Evolutionary conservation across 2,329 filamentous ascomycete species (phyloP), one percentile per base, ranked within the genome.

Genomic region (Shiraia sp.): DNA sequence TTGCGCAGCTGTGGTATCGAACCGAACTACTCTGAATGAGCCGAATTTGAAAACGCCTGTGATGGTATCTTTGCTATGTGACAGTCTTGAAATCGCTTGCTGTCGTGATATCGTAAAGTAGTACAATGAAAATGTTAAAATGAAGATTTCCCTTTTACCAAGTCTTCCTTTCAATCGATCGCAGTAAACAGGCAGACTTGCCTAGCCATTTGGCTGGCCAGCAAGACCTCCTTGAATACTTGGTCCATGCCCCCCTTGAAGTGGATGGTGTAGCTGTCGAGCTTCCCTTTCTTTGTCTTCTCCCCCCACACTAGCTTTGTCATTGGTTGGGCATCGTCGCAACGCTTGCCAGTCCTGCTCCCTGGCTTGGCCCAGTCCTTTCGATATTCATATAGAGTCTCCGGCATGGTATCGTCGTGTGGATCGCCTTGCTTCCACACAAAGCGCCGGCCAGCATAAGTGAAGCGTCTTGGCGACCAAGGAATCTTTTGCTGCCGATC

Each of bases 351-450:
- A 10, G 62, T 66, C 28, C 65, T 44, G 48, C 62, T 66, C 7
- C 63, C 63, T 14, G 65, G 62, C 48, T 68, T 68, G 8, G 61
- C 55, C 58, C 58, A 66, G 32, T 68, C 64, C 22, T 52, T 55
- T 19, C 55, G 54, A 36, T 62, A 68, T 37, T 68, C 65, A 47
- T 67, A 68, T 15, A 68, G 51, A 4, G 64, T 66, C 51, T 68
- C 65, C 5, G 64, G 64, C 65, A 68, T 68, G 5, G 64, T 62
- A 26, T 79, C 74, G 47, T 79, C 75, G 56, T 79, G 61, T 2
- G 74, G 70, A 15, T 69, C 55, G 14, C 68, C 73, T 7, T 64
- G 65, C 25, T 61, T 75, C 72, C 75, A 79, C 14, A 71, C 65
- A 40, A 68, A 68, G 14, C 61, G 56, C 6, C 65, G 63, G 8